phyloP scores from a whole-genome alignment of 179 eudicot species.

The Drosera spatulata region DNA sequence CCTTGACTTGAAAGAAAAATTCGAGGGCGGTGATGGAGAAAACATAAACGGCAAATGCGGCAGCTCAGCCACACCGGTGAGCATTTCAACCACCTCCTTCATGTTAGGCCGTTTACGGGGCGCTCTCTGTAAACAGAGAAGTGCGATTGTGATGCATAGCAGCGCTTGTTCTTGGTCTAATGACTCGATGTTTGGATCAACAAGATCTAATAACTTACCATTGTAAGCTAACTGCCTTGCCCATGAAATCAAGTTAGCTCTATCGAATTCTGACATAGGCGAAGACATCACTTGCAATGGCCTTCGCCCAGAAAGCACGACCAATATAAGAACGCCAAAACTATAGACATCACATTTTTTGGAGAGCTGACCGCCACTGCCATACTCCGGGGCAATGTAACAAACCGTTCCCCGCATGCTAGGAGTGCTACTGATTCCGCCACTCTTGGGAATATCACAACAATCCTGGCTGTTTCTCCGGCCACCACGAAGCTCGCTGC shows the following conservation, averaged over 20 bases:
- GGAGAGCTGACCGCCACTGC: constrained; percentile 66
- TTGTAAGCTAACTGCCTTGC: constrained; percentile 67
- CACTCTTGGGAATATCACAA: constrained; percentile 71
- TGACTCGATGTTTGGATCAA: constrained; percentile 42
- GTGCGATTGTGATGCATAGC: constrained; percentile 72
- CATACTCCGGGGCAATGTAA: constrained; percentile 85
- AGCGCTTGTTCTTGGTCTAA: constrained; percentile 56
- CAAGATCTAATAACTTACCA: constrained; percentile 74
- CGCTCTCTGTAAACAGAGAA: constrained; percentile 63
- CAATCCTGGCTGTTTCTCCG: constrained; percentile 66
- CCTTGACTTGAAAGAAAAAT: constrained; percentile 67
- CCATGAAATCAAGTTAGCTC: constrained; percentile 93
- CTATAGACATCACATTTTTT: constrained; percentile 85
- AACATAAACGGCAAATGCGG: constrained; percentile 85
- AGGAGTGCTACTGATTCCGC: constrained; percentile 88
- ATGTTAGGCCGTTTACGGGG: constrained; percentile 64
- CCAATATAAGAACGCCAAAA: constrained; percentile 73
- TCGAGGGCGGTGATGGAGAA: constrained; percentile 90
- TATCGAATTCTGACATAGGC: constrained; percentile 83
- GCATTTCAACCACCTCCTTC: constrained; percentile 75
- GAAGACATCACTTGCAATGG: constrained; percentile 84
- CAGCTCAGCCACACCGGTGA: constrained; percentile 56
- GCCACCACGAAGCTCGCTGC: constrained; percentile 58
- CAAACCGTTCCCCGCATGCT: constrained; percentile 98
- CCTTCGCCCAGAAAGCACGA: constrained; percentile 70